These are phyloP conservation scores for Aspergillus sergii DNA, from an alignment of 2,329 filamentous ascomycete genomes.

Conservation along the genomic window DNA sequence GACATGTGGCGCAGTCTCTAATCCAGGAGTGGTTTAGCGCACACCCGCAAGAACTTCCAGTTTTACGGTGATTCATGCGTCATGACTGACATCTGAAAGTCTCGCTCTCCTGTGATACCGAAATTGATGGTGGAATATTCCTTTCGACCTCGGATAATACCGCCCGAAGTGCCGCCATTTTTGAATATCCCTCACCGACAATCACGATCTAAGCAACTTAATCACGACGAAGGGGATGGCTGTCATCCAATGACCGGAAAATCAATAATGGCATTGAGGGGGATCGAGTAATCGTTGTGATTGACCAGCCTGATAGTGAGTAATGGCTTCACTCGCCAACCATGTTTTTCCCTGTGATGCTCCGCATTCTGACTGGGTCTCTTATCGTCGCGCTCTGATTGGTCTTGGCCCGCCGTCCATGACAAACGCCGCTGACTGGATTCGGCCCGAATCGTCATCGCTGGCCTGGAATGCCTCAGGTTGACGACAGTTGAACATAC, in stretches of 20 bases:
- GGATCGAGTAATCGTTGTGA: neutral
- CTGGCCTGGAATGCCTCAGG: neutral
- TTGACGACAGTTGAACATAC: neutral
- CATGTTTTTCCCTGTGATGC: neutral
- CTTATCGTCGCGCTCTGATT: constrained; percentile 35
- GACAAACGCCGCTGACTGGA: constrained; percentile 39
- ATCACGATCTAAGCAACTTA: neutral
- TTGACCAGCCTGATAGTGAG: neutral
- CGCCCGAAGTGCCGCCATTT: neutral
- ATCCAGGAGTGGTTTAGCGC: neutral
- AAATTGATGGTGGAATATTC: neutral
- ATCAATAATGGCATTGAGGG: neutral
- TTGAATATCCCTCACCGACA: neutral
- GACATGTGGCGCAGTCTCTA: constrained; percentile 1
- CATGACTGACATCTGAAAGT: constrained; percentile 1
- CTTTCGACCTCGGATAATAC: neutral
- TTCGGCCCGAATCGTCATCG: constrained; percentile 15
- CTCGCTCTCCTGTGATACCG: neutral
- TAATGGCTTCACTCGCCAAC: constrained; percentile 3
- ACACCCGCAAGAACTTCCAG: neutral
- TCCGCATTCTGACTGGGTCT: constrained; percentile 15
- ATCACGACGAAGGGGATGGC: neutral
- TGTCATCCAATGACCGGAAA: neutral
- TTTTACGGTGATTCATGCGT: neutral
- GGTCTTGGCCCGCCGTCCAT: constrained; percentile 21